These are phyloP conservation scores for Colletotrichum aenigma DNA, from an alignment of 2,329 filamentous ascomycete species.

Conservation along the genomic window DNA sequence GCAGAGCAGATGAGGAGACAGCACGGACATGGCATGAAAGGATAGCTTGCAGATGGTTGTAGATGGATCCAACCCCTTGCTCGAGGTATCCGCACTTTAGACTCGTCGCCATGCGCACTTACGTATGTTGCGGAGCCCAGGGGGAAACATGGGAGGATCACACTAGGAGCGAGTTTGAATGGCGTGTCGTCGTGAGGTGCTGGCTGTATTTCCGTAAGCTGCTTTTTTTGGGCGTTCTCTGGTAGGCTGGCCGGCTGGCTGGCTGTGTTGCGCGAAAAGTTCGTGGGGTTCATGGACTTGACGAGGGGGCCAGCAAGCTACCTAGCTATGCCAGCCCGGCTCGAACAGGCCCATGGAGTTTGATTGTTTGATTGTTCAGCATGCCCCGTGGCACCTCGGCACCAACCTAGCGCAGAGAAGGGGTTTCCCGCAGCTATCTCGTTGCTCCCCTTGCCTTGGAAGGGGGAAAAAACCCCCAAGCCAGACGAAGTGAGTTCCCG, in stretches of 20 bases:
- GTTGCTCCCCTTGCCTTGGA: not conserved
- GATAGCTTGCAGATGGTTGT: not conserved
- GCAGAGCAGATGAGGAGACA: not conserved
- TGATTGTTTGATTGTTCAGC: slow-evolving; percentile 1
- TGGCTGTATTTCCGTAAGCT: not conserved
- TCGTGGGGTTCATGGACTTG: not conserved
- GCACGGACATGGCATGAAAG: not conserved
- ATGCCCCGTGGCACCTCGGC: not conserved
- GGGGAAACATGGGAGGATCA: not conserved
- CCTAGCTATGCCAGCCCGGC: not conserved
- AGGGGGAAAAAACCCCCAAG: not conserved
- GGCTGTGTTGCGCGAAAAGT: not conserved
- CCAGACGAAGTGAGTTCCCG: not conserved
- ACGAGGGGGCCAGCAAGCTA: not conserved
- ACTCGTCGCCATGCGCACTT: slow-evolving; percentile 7
- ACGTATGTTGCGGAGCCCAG: slow-evolving; percentile 6
- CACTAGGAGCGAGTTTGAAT: not conserved
- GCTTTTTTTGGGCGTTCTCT: not conserved
- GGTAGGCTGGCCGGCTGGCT: not conserved
- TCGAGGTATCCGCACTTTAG: slow-evolving; percentile 15
- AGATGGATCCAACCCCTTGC: not conserved
- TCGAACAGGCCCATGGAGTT: not conserved
- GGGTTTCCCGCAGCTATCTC: not conserved
- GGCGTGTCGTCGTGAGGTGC: not conserved
- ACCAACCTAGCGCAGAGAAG: not conserved